A percentile compares a stretch with the other conserved stretches of the same genome.
Conservation (phyloP, 1,139 yeast species). For the Scheffersomyces parashehatae region DNA sequence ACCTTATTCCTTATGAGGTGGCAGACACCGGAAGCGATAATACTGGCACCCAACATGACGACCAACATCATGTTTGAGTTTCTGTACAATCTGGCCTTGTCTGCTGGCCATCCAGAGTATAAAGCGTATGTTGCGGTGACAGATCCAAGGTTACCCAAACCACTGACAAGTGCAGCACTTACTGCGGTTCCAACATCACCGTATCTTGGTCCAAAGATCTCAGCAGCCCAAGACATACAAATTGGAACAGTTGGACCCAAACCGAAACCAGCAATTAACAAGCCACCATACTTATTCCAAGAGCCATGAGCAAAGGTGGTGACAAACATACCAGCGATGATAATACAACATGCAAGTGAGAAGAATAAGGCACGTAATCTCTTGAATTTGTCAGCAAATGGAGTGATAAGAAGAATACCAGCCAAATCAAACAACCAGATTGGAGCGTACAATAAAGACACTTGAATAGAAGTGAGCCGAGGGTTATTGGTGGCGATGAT, state of each 20-base stretch:
- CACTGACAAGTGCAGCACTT: conserved; percentile 79
- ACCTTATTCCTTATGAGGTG: conserved; percentile 27
- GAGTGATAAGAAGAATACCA: conserved; percentile 76
- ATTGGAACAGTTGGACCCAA: conserved; percentile 91
- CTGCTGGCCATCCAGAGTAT: conserved; percentile 86
- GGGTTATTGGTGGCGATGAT: conserved; percentile 70
- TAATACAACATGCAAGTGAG: conserved; percentile 59
- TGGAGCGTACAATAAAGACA: conserved; percentile 80
- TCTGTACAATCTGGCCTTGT: conserved; percentile 56
- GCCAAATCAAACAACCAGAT: conserved; percentile 85
- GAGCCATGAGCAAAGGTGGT: conserved; percentile 72
- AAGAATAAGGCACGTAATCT: conserved; percentile 62
- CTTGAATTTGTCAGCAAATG: conserved; percentile 72
- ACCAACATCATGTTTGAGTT: conserved; percentile 86
- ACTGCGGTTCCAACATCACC: conserved; percentile 89
- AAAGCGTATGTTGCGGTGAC: conserved; percentile 85
- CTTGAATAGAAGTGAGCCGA: conserved; percentile 60
- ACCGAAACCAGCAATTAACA: conserved; percentile 81
- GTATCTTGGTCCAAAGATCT: conserved; percentile 66
- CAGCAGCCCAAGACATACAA: conserved; percentile 84
- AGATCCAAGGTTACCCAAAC: conserved; percentile 83
- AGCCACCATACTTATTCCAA: conserved; percentile 81
- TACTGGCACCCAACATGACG: conserved; percentile 71
- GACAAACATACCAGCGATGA: conserved; percentile 73
- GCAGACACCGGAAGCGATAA: conserved; percentile 46